Evolutionary conservation across 2,329 filamentous ascomycete species (phyloP), one percentile per base, ranked within the genome.

Genomic region (Fusarium xyrophilum): DNA sequence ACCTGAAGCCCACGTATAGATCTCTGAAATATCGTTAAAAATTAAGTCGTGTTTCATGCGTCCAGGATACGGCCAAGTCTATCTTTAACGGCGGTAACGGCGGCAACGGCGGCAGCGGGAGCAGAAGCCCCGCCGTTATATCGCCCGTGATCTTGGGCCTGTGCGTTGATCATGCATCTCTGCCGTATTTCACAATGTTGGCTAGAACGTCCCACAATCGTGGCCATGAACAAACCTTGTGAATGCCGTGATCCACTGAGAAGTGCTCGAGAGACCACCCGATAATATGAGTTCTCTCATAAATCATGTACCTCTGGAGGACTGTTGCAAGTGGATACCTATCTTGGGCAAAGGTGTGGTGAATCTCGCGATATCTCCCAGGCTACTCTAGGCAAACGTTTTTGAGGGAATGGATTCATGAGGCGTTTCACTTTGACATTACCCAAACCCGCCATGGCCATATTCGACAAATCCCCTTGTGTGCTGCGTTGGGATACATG

Each of bases 61-160:
- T 28, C 36, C 53, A 48, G 38, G 36, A 38, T 33, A 39, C 46
- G 56, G 62, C 62, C 56, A 40, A 61, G 46, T 35, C 39, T 58
- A 27, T 23, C 39, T 44, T n/a, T 15, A 27, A 47, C 43, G 40
- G 50, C 35, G 33, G 44, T 8, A 25, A 27, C 39, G 53, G 47
- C 38, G 56, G 39, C 30, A 25, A 27, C 39, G 53, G 47, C 38
- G 56, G 39, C 30, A 53, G 43, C 39, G 59, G 56, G 33, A 62
- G 33, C 39, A 44, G 40, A 50, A 60, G 59, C 65, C 66, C 66
- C 47, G 48, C 66, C 65, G 62, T 69, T 69, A 13, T 51, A 48
- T 47, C 57, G 48, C 56, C 39, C 51, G 36, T 46, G 36, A 54
- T 63, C 32, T 52, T 54, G 53, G 53, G 38, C 52, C 39, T 27